Evolutionary conservation across 768 basidiomycete species (phyloP).

Genomic region (Boletus rex-veris): DNA sequence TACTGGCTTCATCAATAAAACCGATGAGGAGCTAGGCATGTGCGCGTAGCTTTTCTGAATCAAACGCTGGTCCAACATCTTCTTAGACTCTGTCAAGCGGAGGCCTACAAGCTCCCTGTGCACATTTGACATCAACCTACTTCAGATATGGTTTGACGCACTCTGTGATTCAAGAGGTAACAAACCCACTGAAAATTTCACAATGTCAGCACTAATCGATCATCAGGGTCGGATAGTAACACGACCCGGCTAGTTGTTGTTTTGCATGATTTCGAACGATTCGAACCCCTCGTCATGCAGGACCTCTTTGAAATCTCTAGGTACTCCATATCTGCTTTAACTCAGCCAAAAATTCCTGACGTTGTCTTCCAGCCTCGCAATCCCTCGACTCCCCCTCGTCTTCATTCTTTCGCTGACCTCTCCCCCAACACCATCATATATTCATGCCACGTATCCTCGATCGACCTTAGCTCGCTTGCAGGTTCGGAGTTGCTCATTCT

Average conservation of each 20-base stretch:
- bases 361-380: slow-evolving; percentile 41
- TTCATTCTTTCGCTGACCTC: slow-evolving; percentile 62
- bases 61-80: not conserved
- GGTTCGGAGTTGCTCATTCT: slow-evolving; percentile 48
- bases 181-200: slow-evolving; percentile 8
- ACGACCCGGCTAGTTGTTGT: slow-evolving; percentile 50
- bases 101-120: slow-evolving; percentile 52
- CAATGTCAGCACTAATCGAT: not conserved
- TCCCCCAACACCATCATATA: slow-evolving; percentile 50
- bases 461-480: slow-evolving; percentile 57
- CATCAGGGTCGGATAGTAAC: slow-evolving; percentile 13
- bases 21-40: slow-evolving; percentile 30
- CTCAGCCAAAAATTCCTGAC: not conserved
- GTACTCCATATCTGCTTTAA: slow-evolving; percentile 31
- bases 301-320: slow-evolving; percentile 73
- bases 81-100: slow-evolving; percentile 39
- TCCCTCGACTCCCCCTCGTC: slow-evolving; percentile 56
- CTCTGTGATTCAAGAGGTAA: slow-evolving; percentile 38
- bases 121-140: slow-evolving; percentile 56
- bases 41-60: slow-evolving; percentile 12
- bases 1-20: slow-evolving; percentile 46
- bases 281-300: slow-evolving; percentile 58
- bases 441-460: slow-evolving; percentile 58
- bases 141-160: slow-evolving; percentile 58
- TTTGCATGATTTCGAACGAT: slow-evolving; percentile 73